A percentile compares a stretch with the other conserved stretches of the same genome.
These are phyloP conservation scores for Annulohypoxylon stygium DNA, from an alignment of 495 filamentous ascomycete species.

Conservation along the genomic window DNA sequence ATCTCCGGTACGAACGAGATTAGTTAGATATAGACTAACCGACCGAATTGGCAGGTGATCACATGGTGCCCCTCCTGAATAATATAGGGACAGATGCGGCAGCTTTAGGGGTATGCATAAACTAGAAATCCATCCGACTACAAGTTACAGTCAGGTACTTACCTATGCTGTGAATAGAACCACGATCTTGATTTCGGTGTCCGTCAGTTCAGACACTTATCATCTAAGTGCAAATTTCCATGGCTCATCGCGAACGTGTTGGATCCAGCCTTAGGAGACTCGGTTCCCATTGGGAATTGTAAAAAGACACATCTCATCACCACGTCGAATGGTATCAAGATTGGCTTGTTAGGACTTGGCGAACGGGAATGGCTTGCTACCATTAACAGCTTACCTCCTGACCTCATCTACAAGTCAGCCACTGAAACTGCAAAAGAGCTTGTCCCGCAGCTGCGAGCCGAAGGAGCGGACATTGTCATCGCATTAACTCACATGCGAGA, in stretches of 20 bases:
- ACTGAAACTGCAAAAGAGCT: constrained; percentile 76
- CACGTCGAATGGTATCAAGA: constrained; percentile 83
- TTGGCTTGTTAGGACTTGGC: constrained; percentile 86
- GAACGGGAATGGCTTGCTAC: constrained; percentile 86
- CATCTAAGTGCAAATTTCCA: constrained; percentile 81
- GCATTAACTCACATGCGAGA: constrained; percentile 88
- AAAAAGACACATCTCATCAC: constrained; percentile 78
- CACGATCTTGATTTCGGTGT: constrained; percentile 97
- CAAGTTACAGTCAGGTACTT: constrained; percentile 37
- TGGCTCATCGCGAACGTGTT: constrained; percentile 84
- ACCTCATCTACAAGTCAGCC: constrained; percentile 83
- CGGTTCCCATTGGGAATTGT: constrained; percentile 76
- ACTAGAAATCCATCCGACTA: neutral
- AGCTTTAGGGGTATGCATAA: constrained; percentile 77
- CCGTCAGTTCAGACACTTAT: constrained; percentile 77
- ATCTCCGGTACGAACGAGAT: neutral
- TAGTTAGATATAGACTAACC: constrained; percentile 24
- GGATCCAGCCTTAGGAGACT: constrained; percentile 75
- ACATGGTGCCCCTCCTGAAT: constrained; percentile 93
- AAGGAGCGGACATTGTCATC: constrained; percentile 85
- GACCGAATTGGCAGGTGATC: constrained; percentile 61
- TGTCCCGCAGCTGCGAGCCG: constrained; percentile 74
- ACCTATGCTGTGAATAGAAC: constrained; percentile 63
- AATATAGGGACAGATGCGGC: constrained; percentile 79
- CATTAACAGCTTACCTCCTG: constrained; percentile 84